Evolutionary conservation across 2,329 filamentous ascomycete genomes (phyloP).

Genomic region (Cytospora chrysosperma): DNA sequence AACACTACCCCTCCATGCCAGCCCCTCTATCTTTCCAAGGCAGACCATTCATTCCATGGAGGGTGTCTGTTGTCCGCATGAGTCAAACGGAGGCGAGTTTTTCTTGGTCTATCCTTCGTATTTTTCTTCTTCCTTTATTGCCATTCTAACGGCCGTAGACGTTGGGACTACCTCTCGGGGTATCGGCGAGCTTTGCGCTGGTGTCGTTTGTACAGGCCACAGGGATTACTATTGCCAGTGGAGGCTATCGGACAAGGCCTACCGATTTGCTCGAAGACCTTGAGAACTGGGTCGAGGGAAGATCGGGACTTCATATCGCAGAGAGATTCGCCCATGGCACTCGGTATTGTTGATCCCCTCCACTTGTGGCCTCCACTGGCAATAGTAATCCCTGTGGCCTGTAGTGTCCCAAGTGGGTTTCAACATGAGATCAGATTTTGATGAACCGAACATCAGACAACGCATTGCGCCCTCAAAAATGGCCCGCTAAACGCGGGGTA

Average conservation of each 20-base stretch:
- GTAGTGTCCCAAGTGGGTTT: too few relatives aligned
- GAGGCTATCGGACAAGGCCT: too few relatives aligned
- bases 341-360: too few relatives aligned
- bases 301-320: too few relatives aligned
- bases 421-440: not conserved
- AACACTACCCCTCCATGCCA: conserved; percentile 21
- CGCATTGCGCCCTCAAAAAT: not conserved
- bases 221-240: too few relatives aligned
- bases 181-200: not conserved
- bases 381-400: too few relatives aligned
- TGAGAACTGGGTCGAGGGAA: too few relatives aligned
- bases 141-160: not conserved
- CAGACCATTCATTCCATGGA: not conserved
- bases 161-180: not conserved
- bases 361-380: too few relatives aligned
- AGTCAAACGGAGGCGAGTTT: conserved; percentile 15
- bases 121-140: not conserved
- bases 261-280: too few relatives aligned
- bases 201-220: too few relatives aligned
- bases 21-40: conserved; percentile 11
- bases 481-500: conserved; percentile 20
- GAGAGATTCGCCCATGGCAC: too few relatives aligned
- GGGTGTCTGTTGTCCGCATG: conserved; percentile 13
- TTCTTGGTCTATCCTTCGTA: not conserved
- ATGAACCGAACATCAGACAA: not conserved